A percentile compares a stretch with the other conserved stretches of the same genome.
These are phyloP conservation scores for Blastobotrys muscicola DNA, from an alignment of 805 yeast species.

Conservation along the genomic window DNA sequence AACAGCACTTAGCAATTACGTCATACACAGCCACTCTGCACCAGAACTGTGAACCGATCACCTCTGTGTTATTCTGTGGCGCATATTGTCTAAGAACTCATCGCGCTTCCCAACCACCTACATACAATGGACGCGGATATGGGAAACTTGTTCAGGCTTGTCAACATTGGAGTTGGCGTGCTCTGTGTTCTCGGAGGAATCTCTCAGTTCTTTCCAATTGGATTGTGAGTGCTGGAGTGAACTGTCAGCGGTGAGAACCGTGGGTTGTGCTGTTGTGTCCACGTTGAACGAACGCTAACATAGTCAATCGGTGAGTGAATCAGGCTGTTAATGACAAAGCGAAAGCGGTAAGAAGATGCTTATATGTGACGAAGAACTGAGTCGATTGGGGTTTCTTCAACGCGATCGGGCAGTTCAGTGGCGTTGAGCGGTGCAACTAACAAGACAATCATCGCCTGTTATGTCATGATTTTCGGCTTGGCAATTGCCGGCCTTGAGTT, in stretches of 20 bases:
- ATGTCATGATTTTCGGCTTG: constrained; percentile 25
- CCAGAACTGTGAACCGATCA: neutral
- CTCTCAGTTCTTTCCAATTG: constrained; percentile 24
- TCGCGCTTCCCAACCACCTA: neutral
- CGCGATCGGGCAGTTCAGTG: too few relatives aligned
- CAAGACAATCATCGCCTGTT: constrained; percentile 23
- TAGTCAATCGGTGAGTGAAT: constrained; percentile 17
- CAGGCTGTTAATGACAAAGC: neutral
- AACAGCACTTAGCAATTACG: neutral
- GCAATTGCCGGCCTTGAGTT: constrained; percentile 32
- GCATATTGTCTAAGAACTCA: neutral
- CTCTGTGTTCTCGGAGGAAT: constrained; percentile 23
- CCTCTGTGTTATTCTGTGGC: neutral
- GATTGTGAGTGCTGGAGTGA: constrained; percentile 19
- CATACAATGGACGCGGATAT: constrained; percentile 12
- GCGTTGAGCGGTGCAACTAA: too few relatives aligned
- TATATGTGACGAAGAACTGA: too few relatives aligned
- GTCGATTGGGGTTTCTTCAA: too few relatives aligned
- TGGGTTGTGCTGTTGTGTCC: neutral
- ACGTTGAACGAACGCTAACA: too few relatives aligned
- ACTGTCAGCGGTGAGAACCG: neutral
- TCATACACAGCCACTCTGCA: neutral
- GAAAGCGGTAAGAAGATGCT: too few relatives aligned
- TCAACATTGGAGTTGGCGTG: constrained; percentile 25
- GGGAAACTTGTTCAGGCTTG: constrained; percentile 24